Conservation (phyloP, 202 grass and related monocot species). For the Schoenoplectus triqueter region DNA sequence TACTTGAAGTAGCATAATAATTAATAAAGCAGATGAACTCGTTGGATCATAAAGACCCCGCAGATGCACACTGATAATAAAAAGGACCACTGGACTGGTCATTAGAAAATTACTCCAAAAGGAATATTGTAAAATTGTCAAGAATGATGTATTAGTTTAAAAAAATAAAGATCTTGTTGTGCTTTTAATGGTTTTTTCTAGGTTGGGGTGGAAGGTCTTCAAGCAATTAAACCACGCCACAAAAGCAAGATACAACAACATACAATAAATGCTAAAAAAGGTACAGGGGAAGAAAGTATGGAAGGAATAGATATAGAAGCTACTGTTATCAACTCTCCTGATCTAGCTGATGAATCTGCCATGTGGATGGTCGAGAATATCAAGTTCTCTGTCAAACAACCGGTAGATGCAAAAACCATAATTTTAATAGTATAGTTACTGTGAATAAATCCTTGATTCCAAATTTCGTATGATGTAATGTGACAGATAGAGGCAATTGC, state of each 20-base stretch:
- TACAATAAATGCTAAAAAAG: slow-evolving; percentile 46
- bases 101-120: slow-evolving; percentile 18
- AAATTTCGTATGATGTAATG: slow-evolving; percentile 38
- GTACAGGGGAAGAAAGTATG: slow-evolving; percentile 45
- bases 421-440: slow-evolving; percentile 39
- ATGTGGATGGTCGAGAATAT: slow-evolving; percentile 92
- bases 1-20: background rate
- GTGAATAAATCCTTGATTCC: slow-evolving; percentile 29
- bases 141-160: slow-evolving; percentile 27
- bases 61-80: background rate
- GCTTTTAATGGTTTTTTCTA: slow-evolving; percentile 10
- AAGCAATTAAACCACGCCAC: slow-evolving; percentile 82
- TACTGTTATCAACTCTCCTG: slow-evolving; percentile 59
- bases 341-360: slow-evolving; percentile 53
- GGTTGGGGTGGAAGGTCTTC: slow-evolving; percentile 85
- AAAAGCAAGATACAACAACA: slow-evolving; percentile 49
- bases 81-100: background rate
- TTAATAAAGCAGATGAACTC: background rate
- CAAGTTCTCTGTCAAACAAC: slow-evolving; percentile 95
- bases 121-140: background rate
- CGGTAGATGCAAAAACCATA: slow-evolving; percentile 53
- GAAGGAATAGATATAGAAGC: slow-evolving; percentile 88
- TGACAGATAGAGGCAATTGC: slow-evolving; percentile 90
- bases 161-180: slow-evolving; percentile 34
- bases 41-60: background rate